These are phyloP conservation scores for Leishmania guyanensis DNA, from an alignment of 208 protist genomes.

Conservation along the genomic window DNA sequence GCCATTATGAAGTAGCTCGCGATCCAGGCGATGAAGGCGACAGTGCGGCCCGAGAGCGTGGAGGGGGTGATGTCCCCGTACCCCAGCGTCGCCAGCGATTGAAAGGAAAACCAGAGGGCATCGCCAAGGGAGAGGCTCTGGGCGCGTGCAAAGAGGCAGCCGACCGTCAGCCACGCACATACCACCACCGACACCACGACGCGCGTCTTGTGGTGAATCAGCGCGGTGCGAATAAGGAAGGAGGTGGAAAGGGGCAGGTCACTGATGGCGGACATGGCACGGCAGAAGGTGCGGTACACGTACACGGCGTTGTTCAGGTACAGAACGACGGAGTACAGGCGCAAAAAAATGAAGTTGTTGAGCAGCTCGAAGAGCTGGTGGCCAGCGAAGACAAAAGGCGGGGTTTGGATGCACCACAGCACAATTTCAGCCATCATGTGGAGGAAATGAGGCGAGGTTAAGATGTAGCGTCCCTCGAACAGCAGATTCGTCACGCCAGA, in stretches of 20 bases:
- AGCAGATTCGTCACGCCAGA: slow-evolving; percentile 64
- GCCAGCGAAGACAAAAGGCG: slow-evolving; percentile 54
- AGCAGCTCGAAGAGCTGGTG: slow-evolving; percentile 54
- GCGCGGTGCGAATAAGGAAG: slow-evolving; percentile 69
- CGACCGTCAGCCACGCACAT: slow-evolving; percentile 48
- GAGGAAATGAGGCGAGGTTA: slow-evolving; percentile 72
- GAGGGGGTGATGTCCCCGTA: slow-evolving; percentile 78
- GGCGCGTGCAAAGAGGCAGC: slow-evolving; percentile 55
- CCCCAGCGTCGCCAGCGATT: slow-evolving; percentile 74
- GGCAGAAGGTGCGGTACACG: slow-evolving; percentile 70
- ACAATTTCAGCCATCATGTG: slow-evolving; percentile 65
- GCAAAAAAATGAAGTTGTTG: slow-evolving; percentile 75
- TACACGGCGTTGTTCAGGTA: slow-evolving; percentile 77
- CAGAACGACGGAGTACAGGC: slow-evolving; percentile 67
- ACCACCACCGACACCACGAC: slow-evolving; percentile 33
- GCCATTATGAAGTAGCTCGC: slow-evolving; percentile 52
- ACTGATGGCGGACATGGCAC: slow-evolving; percentile 60
- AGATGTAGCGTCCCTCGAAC: slow-evolving; percentile 59
- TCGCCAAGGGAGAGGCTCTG: slow-evolving; percentile 47
- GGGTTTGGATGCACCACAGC: slow-evolving; percentile 77
- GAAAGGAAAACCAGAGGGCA: slow-evolving; percentile 80
- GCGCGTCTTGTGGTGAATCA: slow-evolving; percentile 45
- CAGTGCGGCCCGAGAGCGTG: slow-evolving; percentile 44
- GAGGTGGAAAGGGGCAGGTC: slow-evolving; percentile 52
- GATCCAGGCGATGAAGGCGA: slow-evolving; percentile 58